phyloP scores from a whole-genome alignment of 2,329 filamentous ascomycete species.

The Cryphonectria nitschkei region DNA sequence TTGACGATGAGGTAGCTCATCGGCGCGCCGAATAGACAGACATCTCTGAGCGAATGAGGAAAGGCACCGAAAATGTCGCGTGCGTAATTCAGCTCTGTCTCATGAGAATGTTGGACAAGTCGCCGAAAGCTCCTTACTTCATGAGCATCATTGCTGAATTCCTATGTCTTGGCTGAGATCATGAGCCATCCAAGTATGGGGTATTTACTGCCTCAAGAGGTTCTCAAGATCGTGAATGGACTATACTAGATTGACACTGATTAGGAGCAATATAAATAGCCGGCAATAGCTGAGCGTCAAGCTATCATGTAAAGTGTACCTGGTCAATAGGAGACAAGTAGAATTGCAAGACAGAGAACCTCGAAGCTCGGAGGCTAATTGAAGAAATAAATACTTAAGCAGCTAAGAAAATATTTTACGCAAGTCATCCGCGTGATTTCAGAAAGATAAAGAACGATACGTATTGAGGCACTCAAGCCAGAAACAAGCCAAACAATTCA shows the following conservation, averaged over 20 bases:
- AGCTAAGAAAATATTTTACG: neutral
- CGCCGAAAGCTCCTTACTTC: neutral
- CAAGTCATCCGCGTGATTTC: neutral
- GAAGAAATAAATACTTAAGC: neutral
- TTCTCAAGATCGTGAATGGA: neutral
- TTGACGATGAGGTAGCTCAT: neutral
- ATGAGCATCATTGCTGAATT: neutral
- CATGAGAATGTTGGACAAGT: neutral
- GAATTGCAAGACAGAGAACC: no score
- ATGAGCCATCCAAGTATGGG: neutral
- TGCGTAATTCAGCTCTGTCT: neutral
- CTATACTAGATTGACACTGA: neutral
- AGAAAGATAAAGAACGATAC: neutral
- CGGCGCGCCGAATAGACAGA: neutral
- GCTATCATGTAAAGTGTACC: no score
- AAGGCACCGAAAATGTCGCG: neutral
- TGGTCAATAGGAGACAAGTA: neutral
- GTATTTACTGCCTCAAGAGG: neutral
- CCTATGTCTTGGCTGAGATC: neutral
- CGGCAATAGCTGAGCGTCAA: no score
- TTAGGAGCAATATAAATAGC: no score
- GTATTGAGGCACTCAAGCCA: no score
- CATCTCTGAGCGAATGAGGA: neutral
- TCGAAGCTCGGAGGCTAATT: no score
- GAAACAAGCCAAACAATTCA: neutral